Conservation (phyloP, 2,329 filamentous ascomycete species). For the Epicoccum sorghinum region DNA sequence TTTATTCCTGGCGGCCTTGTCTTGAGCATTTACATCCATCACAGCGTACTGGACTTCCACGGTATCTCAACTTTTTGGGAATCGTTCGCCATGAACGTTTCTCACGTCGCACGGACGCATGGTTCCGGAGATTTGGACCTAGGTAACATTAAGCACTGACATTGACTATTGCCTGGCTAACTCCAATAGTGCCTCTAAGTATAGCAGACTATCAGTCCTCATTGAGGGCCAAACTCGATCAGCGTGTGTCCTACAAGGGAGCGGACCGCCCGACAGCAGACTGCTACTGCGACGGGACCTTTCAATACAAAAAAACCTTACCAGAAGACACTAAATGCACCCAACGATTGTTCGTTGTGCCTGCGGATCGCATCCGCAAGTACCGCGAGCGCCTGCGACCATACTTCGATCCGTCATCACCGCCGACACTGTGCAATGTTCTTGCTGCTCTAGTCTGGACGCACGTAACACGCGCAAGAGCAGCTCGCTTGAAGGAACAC, state of each 20-base stretch:
- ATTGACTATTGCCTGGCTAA: slow-evolving; percentile 17
- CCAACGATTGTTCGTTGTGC: slow-evolving; percentile 36
- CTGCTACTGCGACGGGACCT: slow-evolving; percentile 36
- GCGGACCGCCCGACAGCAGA: slow-evolving; percentile 26
- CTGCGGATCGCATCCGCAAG: slow-evolving; percentile 32
- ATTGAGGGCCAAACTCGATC: slow-evolving; percentile 31
- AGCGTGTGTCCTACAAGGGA: slow-evolving; percentile 18
- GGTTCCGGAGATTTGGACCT: slow-evolving; percentile 15
- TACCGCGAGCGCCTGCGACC: slow-evolving; percentile 34
- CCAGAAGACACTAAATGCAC: slow-evolving; percentile 33
- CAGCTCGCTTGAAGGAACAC: slow-evolving; percentile 23
- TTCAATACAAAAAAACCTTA: slow-evolving; percentile 35
- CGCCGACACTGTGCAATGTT: slow-evolving; percentile 40
- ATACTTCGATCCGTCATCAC: slow-evolving; percentile 24
- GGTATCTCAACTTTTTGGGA: slow-evolving; percentile 39
- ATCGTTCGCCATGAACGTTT: slow-evolving; percentile 32
- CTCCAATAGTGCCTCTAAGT: slow-evolving; percentile 21
- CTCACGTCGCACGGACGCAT: slow-evolving; percentile 23
- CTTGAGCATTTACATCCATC: slow-evolving; percentile 43
- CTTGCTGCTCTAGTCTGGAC: slow-evolving; percentile 44
- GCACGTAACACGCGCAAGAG: slow-evolving; percentile 43
- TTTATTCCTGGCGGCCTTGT: slow-evolving; percentile 46
- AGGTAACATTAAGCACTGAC: slow-evolving; percentile 18
- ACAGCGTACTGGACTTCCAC: slow-evolving; percentile 41
- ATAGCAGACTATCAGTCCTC: slow-evolving; percentile 31